These are phyloP conservation scores for Carallia pectinifolia DNA, from an alignment of 345 rosid genomes.

Conservation along the genomic window DNA sequence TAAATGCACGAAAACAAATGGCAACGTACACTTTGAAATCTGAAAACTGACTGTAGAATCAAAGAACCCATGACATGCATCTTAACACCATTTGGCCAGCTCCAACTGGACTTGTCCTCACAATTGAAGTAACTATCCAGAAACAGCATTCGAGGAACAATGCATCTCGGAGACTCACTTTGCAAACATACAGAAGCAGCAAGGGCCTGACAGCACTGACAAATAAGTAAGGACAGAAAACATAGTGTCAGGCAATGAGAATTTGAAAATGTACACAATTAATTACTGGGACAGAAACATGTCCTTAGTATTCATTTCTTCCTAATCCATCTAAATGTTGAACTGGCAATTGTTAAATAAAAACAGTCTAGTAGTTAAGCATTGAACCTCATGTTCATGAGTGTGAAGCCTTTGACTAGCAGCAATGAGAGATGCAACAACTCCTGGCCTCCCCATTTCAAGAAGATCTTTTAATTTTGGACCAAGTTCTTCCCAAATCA, in stretches of 20 bases:
- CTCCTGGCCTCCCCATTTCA: conserved; percentile 83
- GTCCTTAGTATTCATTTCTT: background rate
- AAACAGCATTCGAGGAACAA: conserved; percentile 62
- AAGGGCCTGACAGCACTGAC: conserved; percentile 84
- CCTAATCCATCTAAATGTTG: conserved; percentile 1
- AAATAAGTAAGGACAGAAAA: conserved; percentile 16
- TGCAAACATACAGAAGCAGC: conserved; percentile 57
- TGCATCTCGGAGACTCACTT: conserved; percentile 49
- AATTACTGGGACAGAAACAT: background rate
- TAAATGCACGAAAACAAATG: conserved; percentile 8
- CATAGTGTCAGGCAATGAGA: conserved; percentile 5
- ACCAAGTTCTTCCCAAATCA: conserved; percentile 81
- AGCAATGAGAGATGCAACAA: conserved; percentile 76
- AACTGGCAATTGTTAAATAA: background rate
- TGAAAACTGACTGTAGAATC: conserved; percentile 83
- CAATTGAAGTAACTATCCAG: conserved; percentile 72
- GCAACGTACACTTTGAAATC: conserved; percentile 66
- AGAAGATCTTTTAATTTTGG: conserved; percentile 72
- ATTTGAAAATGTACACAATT: background rate
- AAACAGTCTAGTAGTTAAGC: conserved; percentile 9
- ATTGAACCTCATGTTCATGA: conserved; percentile 59
- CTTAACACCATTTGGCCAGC: conserved; percentile 66
- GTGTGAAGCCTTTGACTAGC: conserved; percentile 68
- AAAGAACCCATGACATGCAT: conserved; percentile 86
- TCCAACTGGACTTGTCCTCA: conserved; percentile 65